Base-by-base conservation (phyloP, 179 eudicot species). In the Pouteria campechiana region DNA sequence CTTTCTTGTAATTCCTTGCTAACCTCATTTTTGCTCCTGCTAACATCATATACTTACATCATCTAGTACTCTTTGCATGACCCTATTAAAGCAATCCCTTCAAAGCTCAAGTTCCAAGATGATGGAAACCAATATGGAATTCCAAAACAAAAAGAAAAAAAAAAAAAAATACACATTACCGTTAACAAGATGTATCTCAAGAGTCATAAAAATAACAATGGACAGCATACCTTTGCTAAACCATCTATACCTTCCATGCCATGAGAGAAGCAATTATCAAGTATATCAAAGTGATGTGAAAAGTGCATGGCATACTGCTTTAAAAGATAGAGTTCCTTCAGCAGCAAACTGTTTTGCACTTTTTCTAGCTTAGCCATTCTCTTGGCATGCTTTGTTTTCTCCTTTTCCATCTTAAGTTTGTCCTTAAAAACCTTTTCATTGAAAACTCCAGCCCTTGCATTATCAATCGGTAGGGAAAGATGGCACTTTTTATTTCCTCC, bases 371-470 rank as follows among this genome's bases (percentile, higher is more conserved):
- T 65, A 11, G 73, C 54, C 27, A 75, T 92, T 70, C 79, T 60
- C 58, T 79, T 82, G 47, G 74, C 75, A 77, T 82, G 94, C 75
- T 79, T 82, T 37, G 64, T 68, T 38, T 72, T 71, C 70, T 58
- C 60, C 64, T 71, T 82, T 68, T 75, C 83, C 45, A 92, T 70
- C 51, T 77, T 75, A 60, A 87, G 48, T 44, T 80, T 74, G 41
- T 82, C 73, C 58, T 49, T 67, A 53, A 86, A 65, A 34, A 82
- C 54, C 65, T 56, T 74, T 33, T 68, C 22, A 57, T 61, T 52
- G 32, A 68, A 67, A 44, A 44, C 31, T 39, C 63, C 68, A 36
- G 62, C 49, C 32, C 44, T 46, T 12, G 32, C 39, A 37, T 17
- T 17, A 14, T 45, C 20, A 21, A 37, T 37, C 51, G 55, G 52